These are phyloP conservation scores for Cladosporium phlei DNA, from an alignment of 2,329 filamentous ascomycete species.

Conservation along the genomic window DNA sequence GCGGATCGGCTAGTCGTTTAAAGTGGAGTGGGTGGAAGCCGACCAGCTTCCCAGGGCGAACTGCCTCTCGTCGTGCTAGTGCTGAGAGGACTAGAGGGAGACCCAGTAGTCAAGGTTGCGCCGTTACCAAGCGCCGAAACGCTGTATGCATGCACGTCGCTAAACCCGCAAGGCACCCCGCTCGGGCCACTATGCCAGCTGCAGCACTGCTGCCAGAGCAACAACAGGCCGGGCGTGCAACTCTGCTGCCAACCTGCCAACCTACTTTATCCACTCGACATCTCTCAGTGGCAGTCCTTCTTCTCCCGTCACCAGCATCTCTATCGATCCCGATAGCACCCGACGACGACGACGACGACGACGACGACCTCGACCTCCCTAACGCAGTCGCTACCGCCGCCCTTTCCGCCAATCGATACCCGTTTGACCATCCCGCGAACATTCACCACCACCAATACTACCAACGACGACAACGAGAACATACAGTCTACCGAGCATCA, in stretches of 20 bases:
- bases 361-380: background rate
- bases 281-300: background rate
- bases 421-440: background rate
- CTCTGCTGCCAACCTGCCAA: background rate
- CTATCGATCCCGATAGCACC: conserved; percentile 1
- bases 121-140: conserved; percentile 12
- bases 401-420: too few species aligned
- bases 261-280: conserved; percentile 2
- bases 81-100: too few species aligned
- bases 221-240: conserved; percentile 11
- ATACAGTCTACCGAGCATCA: too few species aligned
- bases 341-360: conserved; percentile 1
- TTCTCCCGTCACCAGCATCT: background rate
- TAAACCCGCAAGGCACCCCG: conserved; percentile 5
- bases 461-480: background rate
- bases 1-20: conserved; percentile 1
- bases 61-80: background rate
- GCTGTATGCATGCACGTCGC: background rate
- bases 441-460: background rate
- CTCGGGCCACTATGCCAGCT: conserved; percentile 3
- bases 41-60: too few species aligned
- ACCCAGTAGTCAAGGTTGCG: conserved; percentile 8
- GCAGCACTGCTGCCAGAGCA: conserved; percentile 13
- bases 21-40: conserved; percentile 1
- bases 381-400: conserved; percentile 6